Percentiles rank a stretch among this genome's conserved stretches.
phyloP scores from a whole-genome alignment of 2,329 filamentous ascomycete species.

The Trichoderma sp. region DNA sequence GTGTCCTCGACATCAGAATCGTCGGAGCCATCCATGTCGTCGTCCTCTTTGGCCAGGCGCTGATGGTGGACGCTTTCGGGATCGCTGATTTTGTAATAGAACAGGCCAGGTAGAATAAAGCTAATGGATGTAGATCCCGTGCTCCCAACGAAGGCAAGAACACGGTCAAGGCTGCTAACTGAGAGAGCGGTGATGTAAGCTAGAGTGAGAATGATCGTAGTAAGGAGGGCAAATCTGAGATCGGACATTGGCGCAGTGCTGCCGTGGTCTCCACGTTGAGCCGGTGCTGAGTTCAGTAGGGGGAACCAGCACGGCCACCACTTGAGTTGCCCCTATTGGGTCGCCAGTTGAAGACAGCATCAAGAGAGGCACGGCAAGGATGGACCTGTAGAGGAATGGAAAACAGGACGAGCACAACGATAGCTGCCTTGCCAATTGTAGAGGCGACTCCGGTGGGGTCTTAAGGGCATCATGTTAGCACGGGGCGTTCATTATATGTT shows the following conservation, averaged over 20 bases:
- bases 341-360: conserved; percentile 92
- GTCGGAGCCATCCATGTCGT: conserved; percentile 67
- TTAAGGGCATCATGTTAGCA: conserved; percentile 29
- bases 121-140: conserved; percentile 95
- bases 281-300: conserved; percentile 42
- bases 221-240: conserved; percentile 83
- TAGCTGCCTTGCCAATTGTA: conserved; percentile 91
- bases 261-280: conserved; percentile 52
- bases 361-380: conserved; percentile 90
- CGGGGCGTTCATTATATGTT: background rate
- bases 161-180: conserved; percentile 83
- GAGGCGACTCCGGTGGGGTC: conserved; percentile 62
- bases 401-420: conserved; percentile 94
- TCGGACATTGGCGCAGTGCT: conserved; percentile 73
- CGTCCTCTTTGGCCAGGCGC: conserved; percentile 84
- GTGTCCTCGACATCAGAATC: conserved; percentile 54
- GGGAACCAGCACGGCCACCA: conserved; percentile 43
- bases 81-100: conserved; percentile 97
- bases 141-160: conserved; percentile 91
- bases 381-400: conserved; percentile 95
- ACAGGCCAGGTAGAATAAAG: conserved; percentile 92
- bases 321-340: conserved; percentile 52
- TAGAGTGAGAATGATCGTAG: conserved; percentile 78
- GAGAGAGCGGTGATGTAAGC: conserved; percentile 90
- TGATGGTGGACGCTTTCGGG: conserved; percentile 87